These are phyloP conservation scores for Pinus tabuliformis DNA, from an alignment of 75 land plant species.

Conservation along the genomic window DNA sequence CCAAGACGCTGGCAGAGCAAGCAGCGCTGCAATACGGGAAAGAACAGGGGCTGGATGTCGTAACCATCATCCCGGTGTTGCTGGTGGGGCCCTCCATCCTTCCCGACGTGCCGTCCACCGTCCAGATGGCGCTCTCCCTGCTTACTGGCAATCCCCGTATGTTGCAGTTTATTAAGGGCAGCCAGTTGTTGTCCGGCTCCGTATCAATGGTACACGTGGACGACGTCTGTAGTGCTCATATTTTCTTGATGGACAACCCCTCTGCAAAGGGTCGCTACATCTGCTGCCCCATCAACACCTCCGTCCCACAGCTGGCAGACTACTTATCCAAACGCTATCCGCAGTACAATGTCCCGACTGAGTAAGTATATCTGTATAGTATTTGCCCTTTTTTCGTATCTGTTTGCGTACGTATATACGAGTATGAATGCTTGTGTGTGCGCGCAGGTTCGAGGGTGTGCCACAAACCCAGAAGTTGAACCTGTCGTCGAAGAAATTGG, in stretches of 20 bases:
- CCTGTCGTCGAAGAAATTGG: constrained; percentile 34
- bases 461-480: background rate
- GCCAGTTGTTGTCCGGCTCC: background rate
- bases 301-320: background rate
- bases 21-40: constrained; percentile 26
- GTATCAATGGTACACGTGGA: constrained; percentile 39
- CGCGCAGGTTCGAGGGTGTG: constrained; percentile 9
- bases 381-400: background rate
- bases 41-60: constrained; percentile 21
- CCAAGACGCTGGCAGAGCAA: constrained; percentile 41
- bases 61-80: constrained; percentile 26
- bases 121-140: constrained; percentile 14
- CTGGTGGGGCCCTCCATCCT: constrained; percentile 28
- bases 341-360: background rate
- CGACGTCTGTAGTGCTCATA: constrained; percentile 40
- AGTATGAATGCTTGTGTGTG: background rate
- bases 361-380: background rate
- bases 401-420: background rate
- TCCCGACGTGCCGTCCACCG: constrained; percentile 25
- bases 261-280: constrained; percentile 35
- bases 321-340: constrained; percentile 12
- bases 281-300: constrained; percentile 17
- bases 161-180: background rate
- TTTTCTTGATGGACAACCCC: constrained; percentile 33
- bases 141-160: constrained; percentile 17